phyloP scores from a whole-genome alignment of 345 rosid species.

The Sonneratia caseolaris region DNA sequence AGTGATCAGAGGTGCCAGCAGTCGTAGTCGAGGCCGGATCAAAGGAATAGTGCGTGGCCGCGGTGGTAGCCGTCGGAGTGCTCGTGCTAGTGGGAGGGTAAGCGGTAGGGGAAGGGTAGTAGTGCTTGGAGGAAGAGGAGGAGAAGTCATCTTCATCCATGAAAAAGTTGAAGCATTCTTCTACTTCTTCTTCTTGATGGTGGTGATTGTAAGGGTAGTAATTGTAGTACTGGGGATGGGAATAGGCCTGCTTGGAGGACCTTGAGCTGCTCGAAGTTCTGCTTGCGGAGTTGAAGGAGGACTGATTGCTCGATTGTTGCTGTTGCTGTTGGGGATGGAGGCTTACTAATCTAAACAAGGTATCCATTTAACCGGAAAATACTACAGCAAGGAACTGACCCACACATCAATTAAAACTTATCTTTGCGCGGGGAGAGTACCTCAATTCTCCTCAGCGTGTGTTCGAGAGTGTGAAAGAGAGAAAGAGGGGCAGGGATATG shows the following conservation, averaged over 20 bases:
- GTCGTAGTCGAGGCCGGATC: slow-evolving; percentile 27
- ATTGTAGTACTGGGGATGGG: not conserved
- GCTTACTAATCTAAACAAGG: slow-evolving; percentile 80
- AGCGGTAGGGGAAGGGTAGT: slow-evolving; percentile 14
- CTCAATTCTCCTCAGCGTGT: not conserved
- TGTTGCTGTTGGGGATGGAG: slow-evolving; percentile 26
- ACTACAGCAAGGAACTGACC: slow-evolving; percentile 22
- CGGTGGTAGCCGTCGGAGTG: slow-evolving; percentile 24
- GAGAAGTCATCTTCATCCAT: slow-evolving; percentile 99
- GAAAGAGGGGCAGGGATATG: slow-evolving; percentile 11
- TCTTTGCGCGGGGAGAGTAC: not conserved
- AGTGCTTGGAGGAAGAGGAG: slow-evolving; percentile 70
- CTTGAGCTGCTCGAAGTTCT: slow-evolving; percentile 76
- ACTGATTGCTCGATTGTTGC: slow-evolving; percentile 60
- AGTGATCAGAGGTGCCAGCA: slow-evolving; percentile 27
- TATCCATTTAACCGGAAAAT: slow-evolving; percentile 55
- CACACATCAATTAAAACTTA: slow-evolving; percentile 32
- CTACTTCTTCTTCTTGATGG: slow-evolving; percentile 36
- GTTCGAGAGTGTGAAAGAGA: not conserved
- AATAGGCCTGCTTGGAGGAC: slow-evolving; percentile 45
- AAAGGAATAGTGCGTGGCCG: slow-evolving; percentile 11
- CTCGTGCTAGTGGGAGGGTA: slow-evolving; percentile 26
- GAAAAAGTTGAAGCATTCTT: slow-evolving; percentile 98
- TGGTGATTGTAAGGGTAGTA: slow-evolving; percentile 21
- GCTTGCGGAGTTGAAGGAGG: slow-evolving; percentile 80